Base-by-base conservation (phyloP, 257 asterid species). In the Haberlea rhodopensis region DNA sequence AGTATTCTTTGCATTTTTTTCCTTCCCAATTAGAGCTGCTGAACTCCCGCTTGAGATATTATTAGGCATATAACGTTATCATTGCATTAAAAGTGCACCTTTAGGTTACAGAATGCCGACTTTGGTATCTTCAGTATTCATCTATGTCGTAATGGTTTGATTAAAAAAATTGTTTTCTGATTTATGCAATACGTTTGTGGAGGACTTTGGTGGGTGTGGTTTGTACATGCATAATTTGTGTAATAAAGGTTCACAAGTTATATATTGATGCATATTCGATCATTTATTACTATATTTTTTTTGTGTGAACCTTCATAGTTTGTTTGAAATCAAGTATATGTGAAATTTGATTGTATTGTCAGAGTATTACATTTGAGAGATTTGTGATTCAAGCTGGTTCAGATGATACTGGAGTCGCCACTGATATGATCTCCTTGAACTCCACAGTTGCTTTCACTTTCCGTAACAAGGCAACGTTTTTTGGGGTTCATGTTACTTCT, bases 401-500 rank as follows among this genome's bases (percentile, higher is more conserved):
- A 0, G 95, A 89, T 67, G 29, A 43, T 15, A 68, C 80, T 0
- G 89, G 94, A 37, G 96, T 89, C 10, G 73, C 91, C 0, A 89
- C 95, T 0, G 94, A 84, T 70, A 89, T 89, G 96, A 84, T 89
- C 51, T 79, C 95, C 24, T 40, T 76, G 72, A 89, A 89, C 71
- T 71, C 95, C 22, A 89, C 95, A 0, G 66, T 89, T 57, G 77
- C 76, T 73, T 79, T 87, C 65, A 78, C 63, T 63, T 82, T 77
- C 72, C 81, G 78, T 0, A 87, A 89, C 69, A 89, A 81, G 9
- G 96, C 82, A 10, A 73, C 90, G 18, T 89, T 89, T 65, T 84
- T 89, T n/a, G 95, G 95, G 5, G 91, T 89, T 32, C 96, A 85
- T 48, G 95, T 83, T 22, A 48, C 85, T 3, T 81, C 96, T 19